phyloP scores from a whole-genome alignment of 2,329 filamentous ascomycete genomes.

The Sarocladium strictum region DNA sequence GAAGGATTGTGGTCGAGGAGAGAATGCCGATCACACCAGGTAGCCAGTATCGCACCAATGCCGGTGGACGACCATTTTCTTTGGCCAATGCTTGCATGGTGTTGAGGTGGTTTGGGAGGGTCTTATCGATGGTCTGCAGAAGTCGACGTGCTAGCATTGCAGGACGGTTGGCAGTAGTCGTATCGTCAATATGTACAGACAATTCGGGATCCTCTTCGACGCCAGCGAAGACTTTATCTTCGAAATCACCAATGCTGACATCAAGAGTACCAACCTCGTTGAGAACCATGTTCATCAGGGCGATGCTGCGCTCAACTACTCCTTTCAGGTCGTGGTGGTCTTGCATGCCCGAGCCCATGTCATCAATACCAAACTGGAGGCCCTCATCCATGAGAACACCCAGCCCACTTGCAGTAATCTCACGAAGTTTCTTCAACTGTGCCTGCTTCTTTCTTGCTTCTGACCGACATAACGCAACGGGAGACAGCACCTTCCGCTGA shows the following conservation, averaged over 20 bases:
- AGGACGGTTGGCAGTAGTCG: conserved; percentile 37
- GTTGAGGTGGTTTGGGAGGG: conserved; percentile 61
- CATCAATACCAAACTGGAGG: conserved; percentile 58
- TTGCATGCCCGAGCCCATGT: conserved; percentile 43
- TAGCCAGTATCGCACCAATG: conserved; percentile 81
- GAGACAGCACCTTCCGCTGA: conserved; percentile 67
- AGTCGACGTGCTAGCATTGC: conserved; percentile 61
- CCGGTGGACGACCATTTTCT: conserved; percentile 69
- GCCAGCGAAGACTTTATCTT: conserved; percentile 58
- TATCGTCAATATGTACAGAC: conserved; percentile 44
- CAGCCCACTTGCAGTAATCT: conserved; percentile 79
- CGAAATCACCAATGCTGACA: conserved; percentile 55
- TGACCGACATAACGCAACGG: conserved; percentile 67
- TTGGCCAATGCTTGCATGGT: conserved; percentile 50
- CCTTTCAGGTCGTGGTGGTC: conserved; percentile 56
- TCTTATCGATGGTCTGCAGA: conserved; percentile 59
- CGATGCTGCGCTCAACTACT: conserved; percentile 72
- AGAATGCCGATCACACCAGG: conserved; percentile 65
- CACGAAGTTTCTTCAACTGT: conserved; percentile 63
- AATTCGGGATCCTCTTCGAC: conserved; percentile 57
- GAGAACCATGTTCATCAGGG: conserved; percentile 80
- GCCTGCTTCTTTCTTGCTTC: conserved; percentile 72
- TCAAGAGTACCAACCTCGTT: conserved; percentile 62
- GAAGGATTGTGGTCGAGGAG: conserved; percentile 82
- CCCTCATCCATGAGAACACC: conserved; percentile 86